Evolutionary conservation across 1,284 basidiomycete species (phyloP).

Genomic region (Cryptococcus jaspeensis): DNA sequence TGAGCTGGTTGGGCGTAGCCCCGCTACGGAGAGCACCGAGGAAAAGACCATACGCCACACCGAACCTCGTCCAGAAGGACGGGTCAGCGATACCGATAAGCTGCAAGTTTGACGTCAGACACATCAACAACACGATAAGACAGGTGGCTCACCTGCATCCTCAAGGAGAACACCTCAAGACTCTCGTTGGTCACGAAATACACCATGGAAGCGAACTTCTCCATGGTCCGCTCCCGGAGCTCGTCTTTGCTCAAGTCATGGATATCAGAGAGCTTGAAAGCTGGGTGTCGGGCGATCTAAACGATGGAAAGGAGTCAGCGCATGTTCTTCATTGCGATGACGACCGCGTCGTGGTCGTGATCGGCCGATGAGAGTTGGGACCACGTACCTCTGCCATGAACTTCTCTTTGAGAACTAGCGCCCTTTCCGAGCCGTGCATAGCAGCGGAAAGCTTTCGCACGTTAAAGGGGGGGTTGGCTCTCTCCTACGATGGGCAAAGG

Average conservation of each 20-base stretch:
- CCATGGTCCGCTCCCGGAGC: conserved; percentile 56
- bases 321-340: background rate
- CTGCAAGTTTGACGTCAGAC: conserved; percentile 14
- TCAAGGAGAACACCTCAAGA: conserved; percentile 54
- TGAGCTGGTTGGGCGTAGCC: conserved; percentile 50
- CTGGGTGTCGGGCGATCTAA: conserved; percentile 54
- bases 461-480: conserved; percentile 56
- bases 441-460: conserved; percentile 50
- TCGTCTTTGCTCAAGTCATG: conserved; percentile 59
- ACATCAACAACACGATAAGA: background rate
- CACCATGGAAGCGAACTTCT: conserved; percentile 53
- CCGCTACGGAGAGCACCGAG: conserved; percentile 52
- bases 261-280: conserved; percentile 58
- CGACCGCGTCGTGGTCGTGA: background rate
- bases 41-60: conserved; percentile 59
- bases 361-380: background rate
- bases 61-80: conserved; percentile 58
- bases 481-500: conserved; percentile 40
- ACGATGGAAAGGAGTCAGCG: background rate
- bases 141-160: conserved; percentile 54
- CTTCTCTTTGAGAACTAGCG: conserved; percentile 51
- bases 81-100: conserved; percentile 55
- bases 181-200: conserved; percentile 55
- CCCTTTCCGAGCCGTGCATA: conserved; percentile 50
- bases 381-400: conserved; percentile 55